A percentile compares a stretch with the other conserved stretches of the same genome.
These are phyloP conservation scores for Eimeria maxima DNA, from an alignment of 169 alveolate genomes.

Conservation along the genomic window DNA sequence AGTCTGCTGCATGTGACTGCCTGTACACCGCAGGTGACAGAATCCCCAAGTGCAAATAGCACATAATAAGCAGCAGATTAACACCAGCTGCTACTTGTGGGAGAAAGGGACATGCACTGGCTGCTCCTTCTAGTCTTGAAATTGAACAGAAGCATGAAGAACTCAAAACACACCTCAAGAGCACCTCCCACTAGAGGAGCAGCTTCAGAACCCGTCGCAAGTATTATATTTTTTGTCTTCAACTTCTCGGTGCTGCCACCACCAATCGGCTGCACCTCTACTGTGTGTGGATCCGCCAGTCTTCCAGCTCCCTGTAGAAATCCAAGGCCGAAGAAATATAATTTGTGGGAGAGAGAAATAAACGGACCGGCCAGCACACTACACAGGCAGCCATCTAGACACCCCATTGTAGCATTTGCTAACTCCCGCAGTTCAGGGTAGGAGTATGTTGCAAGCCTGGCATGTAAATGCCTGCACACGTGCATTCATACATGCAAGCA, in stretches of 20 bases:
- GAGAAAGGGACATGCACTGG: neutral
- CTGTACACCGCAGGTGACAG: neutral
- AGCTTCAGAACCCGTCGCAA: conserved; percentile 98
- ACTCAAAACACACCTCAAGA: conserved; percentile 18
- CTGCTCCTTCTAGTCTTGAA: neutral
- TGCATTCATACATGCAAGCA: conserved; percentile 10
- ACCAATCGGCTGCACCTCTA: conserved; percentile 8
- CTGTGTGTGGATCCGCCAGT: conserved; percentile 55
- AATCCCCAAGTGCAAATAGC: neutral
- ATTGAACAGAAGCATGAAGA: neutral
- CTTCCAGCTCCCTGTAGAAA: conserved; percentile 70
- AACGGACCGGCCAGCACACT: neutral
- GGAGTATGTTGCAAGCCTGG: neutral
- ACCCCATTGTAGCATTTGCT: neutral
- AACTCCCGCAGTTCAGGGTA: neutral
- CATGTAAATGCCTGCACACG: neutral
- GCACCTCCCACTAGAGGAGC: conserved; percentile 87
- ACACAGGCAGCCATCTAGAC: neutral
- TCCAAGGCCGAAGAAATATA: neutral
- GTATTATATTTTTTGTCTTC: conserved; percentile 91
- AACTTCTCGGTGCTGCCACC: neutral
- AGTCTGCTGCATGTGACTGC: neutral
- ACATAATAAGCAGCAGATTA: neutral
- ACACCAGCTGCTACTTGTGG: neutral
- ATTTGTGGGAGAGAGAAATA: neutral